A percentile compares a stretch with the other conserved stretches of the same genome.
These are phyloP conservation scores for Dioscorea zingiberensis DNA, from an alignment of 106 monocot species.

Conservation along the genomic window DNA sequence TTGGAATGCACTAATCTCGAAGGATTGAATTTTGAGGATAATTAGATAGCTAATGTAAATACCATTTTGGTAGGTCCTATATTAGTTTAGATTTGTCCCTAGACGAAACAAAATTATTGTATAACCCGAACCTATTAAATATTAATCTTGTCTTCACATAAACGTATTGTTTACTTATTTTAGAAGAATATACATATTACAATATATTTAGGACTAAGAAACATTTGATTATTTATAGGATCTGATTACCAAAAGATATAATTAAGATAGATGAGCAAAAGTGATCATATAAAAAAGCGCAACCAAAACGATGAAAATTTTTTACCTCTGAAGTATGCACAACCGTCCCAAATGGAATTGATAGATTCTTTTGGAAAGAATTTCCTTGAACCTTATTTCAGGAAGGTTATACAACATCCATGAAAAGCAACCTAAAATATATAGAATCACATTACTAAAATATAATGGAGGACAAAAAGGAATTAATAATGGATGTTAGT, in stretches of 20 bases:
- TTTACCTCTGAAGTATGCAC: slow-evolving; percentile 45
- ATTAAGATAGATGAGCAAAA: too few relatives aligned
- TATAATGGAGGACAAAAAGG: neutral
- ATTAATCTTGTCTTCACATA: too few relatives aligned
- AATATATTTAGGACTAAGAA: too few relatives aligned
- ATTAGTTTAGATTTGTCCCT: slow-evolving; percentile 36
- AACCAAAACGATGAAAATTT: too few relatives aligned
- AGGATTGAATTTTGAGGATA: slow-evolving; percentile 22
- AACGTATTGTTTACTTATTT: too few relatives aligned
- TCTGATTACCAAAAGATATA: too few relatives aligned
- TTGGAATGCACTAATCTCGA: slow-evolving; percentile 14
- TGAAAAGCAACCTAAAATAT: neutral
- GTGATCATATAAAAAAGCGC: too few relatives aligned
- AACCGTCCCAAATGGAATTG: slow-evolving; percentile 50
- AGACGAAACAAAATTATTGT: slow-evolving; percentile 16
- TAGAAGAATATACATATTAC: too few relatives aligned
- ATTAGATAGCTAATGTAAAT: slow-evolving; percentile 49
- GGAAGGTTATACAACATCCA: too few relatives aligned
- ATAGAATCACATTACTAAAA: neutral
- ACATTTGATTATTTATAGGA: too few relatives aligned
- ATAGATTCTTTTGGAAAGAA: slow-evolving; percentile 76
- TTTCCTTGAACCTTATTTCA: slow-evolving; percentile 62
- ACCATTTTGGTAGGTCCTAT: slow-evolving; percentile 50
- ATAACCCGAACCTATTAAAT: too few relatives aligned
- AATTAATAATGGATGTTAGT: neutral